Evolutionary conservation across 1,284 basidiomycete genomes (phyloP).

Genomic region (Cryptococcus maquisensis): DNA sequence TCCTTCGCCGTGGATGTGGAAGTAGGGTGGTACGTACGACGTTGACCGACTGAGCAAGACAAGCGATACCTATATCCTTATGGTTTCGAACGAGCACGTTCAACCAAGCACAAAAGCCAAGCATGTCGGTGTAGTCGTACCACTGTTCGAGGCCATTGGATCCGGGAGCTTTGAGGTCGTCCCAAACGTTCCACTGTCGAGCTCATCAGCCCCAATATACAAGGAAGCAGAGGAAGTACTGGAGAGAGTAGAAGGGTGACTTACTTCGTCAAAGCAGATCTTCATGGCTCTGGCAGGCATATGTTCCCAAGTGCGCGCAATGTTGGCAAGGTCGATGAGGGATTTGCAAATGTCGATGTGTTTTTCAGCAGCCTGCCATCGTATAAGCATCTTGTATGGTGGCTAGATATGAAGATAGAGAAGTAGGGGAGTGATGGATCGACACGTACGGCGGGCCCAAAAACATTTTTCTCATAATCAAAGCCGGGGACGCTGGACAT

Average conservation of each 20-base stretch:
- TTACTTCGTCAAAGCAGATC: slow-evolving; percentile 54
- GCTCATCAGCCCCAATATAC: slow-evolving; percentile 38
- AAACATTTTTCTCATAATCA: slow-evolving; percentile 52
- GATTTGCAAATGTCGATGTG: slow-evolving; percentile 48
- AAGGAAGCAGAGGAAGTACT: background rate
- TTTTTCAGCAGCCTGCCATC: slow-evolving; percentile 42
- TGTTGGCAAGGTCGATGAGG: slow-evolving; percentile 50
- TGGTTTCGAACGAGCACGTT: slow-evolving; percentile 62
- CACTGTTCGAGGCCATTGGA: slow-evolving; percentile 57
- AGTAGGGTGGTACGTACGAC: slow-evolving; percentile 25
- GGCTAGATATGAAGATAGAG: background rate
- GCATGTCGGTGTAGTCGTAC: slow-evolving; percentile 62
- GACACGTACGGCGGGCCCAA: slow-evolving; percentile 45
- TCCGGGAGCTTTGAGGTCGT: slow-evolving; percentile 48
- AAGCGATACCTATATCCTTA: slow-evolving; percentile 60
- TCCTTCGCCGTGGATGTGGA: background rate
- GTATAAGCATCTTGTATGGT: background rate
- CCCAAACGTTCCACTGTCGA: slow-evolving; percentile 34
- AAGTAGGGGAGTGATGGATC: no score
- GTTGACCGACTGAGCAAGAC: slow-evolving; percentile 58
- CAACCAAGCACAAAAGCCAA: slow-evolving; percentile 60
- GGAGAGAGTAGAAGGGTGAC: background rate
- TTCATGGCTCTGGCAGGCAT: slow-evolving; percentile 36
- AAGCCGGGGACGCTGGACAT: slow-evolving; percentile 19
- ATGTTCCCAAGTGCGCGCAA: slow-evolving; percentile 24